Percentiles rank a stretch among this genome's conserved stretches.
Conservation (phyloP, 768 basidiomycete genomes). For the Scleroderma bovista region DNA sequence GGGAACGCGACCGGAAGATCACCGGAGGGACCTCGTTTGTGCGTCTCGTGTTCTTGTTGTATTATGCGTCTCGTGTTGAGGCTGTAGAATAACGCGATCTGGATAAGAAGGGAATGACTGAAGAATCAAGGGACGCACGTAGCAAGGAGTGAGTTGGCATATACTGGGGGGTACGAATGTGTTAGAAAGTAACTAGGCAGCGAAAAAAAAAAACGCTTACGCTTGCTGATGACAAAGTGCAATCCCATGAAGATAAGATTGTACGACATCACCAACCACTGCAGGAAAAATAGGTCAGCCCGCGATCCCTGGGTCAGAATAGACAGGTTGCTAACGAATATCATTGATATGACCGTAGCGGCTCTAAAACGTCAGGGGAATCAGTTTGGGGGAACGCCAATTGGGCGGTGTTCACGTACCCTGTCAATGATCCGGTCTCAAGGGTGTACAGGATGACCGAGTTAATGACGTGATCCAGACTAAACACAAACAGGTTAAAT, state of each 20-base stretch:
- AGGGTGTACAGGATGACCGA: constrained; percentile 46
- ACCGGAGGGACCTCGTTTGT: constrained; percentile 23
- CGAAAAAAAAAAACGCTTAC: constrained; percentile 21
- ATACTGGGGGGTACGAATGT: constrained; percentile 29
- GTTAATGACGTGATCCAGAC: constrained; percentile 44
- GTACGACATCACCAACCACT: constrained; percentile 43
- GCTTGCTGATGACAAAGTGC: constrained; percentile 49
- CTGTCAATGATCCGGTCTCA: constrained; percentile 48
- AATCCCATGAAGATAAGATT: constrained; percentile 50
- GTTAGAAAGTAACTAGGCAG: neutral
- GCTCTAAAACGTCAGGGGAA: constrained; percentile 24
- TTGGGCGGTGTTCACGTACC: constrained; percentile 20
- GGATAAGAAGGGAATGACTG: neutral
- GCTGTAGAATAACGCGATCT: constrained; percentile 14
- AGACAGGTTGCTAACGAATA: constrained; percentile 31
- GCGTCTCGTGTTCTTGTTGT: constrained; percentile 16
- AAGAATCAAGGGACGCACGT: constrained; percentile 20
- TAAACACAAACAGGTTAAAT: constrained; percentile 13
- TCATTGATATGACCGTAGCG: constrained; percentile 37
- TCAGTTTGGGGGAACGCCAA: neutral
- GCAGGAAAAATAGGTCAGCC: neutral
- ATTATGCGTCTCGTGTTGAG: constrained; percentile 34
- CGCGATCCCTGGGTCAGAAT: neutral
- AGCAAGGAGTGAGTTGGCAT: constrained; percentile 47
- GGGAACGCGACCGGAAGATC: constrained; percentile 23